Percentiles rank a stretch among this genome's conserved stretches.
Evolutionary conservation across 371 early-diverging fungal species (phyloP).

Genomic region (Mucor plumbeus): DNA sequence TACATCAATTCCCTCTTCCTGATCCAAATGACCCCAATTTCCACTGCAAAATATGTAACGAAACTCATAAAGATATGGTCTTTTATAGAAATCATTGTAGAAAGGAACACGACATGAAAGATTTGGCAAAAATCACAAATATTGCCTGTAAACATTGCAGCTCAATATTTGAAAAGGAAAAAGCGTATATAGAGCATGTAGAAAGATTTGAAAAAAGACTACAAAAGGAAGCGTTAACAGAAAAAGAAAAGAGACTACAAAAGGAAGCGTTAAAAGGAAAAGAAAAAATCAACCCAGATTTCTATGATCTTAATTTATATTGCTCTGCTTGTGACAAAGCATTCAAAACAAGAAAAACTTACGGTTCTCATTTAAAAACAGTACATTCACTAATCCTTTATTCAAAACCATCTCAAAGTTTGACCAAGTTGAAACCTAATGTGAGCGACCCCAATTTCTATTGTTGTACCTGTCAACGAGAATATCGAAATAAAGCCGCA

Average conservation of each 20-base stretch:
- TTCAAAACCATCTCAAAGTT: too few species aligned
- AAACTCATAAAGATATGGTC: neutral
- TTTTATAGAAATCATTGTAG: neutral
- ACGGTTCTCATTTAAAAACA: too few species aligned
- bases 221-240: neutral
- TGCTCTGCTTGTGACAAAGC: too few species aligned
- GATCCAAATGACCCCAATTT: neutral
- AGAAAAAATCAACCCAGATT: too few species aligned
- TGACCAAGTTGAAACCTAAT: too few species aligned
- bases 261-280: too few species aligned
- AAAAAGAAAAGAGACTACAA: neutral
- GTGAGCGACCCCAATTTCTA: too few species aligned
- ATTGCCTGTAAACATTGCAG: neutral
- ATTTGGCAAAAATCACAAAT: neutral
- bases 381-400: too few species aligned
- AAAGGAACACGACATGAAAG: neutral
- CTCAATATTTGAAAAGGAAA: neutral
- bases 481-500: too few species aligned
- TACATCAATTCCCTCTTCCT: neutral
- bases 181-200: neutral
- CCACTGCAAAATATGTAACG: neutral
- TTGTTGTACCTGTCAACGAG: too few species aligned
- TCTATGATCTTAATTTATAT: too few species aligned
- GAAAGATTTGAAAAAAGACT: neutral
- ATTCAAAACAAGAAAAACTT: too few species aligned